Base-by-base conservation (phyloP, 2,329 filamentous ascomycete genomes). In the Chalaropsis ovoidea region DNA sequence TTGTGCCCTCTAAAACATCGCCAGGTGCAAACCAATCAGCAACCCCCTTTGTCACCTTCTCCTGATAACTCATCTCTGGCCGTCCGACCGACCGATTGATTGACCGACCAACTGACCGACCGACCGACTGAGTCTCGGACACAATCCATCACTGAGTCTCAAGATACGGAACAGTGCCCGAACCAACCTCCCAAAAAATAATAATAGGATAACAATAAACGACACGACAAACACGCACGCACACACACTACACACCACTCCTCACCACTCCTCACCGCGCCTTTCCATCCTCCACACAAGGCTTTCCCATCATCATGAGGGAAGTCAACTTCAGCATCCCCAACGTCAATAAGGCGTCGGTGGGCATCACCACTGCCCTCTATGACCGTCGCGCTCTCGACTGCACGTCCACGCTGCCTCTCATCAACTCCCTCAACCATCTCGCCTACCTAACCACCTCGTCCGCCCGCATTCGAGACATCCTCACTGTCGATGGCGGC, bases 271-370 rank as follows among this genome's bases (percentile, higher is more conserved):
- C 15, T 27, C 60, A 10, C 15, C 60, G 17, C 52, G 52, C 11
- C 52, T 58, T 8, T 39, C 35, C 35, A 1, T 39, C 35, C 8
- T 7, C 35, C 4, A 39, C 24, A 15, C 24, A 4, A 19, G 60
- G n/a, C 35, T 35, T 35, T 24, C 43, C 35, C 49, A 43, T 45
- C 83, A 93, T 76, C 78, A 99, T 99, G 94, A 90, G 94, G 80
- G 94, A 99, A 84, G 92, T 96, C 79, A 97, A 97, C 78, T 97
- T 97, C 79, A 96, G 92, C 79, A 96, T 97, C 75, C 93, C 94
- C 65, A 96, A 94, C 82, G 91, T 95, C 83, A 97, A 97, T 79
- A 97, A 97, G 87, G 94, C 94, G 73, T 96, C 93, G 67, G 92
- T 96, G 73, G 93, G 93, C 77, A 99, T 99, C 78, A 99, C 94